These are phyloP conservation scores for Achlya hypogyna DNA, from an alignment of 352 stramenopile species.

Conservation along the genomic window DNA sequence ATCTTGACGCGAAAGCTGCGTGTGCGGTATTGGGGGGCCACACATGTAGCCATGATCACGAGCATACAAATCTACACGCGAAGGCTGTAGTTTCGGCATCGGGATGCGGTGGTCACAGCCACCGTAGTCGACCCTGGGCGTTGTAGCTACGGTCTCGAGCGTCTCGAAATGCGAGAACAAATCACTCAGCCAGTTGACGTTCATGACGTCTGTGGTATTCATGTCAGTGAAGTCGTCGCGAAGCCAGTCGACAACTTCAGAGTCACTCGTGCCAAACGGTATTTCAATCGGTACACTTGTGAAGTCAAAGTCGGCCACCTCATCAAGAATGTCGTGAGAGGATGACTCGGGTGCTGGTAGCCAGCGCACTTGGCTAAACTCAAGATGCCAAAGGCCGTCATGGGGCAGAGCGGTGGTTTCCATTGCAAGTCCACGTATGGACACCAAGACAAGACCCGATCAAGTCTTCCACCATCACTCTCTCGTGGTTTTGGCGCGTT, in stretches of 20 bases:
- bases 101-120: background rate
- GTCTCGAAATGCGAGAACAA: background rate
- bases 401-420: too few relatives aligned
- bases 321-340: too few relatives aligned
- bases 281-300: too few relatives aligned
- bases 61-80: background rate
- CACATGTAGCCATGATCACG: constrained; percentile 1
- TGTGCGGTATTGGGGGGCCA: background rate
- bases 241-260: background rate
- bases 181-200: constrained; percentile 5
- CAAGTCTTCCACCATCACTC: too few relatives aligned
- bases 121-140: background rate
- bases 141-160: background rate
- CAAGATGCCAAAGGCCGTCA: too few relatives aligned
- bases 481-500: too few relatives aligned
- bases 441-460: too few relatives aligned
- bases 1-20: background rate
- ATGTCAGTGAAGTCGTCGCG: background rate
- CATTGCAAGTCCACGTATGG: too few relatives aligned
- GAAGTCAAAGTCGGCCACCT: too few relatives aligned
- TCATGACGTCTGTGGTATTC: background rate
- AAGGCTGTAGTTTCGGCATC: background rate
- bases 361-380: too few relatives aligned
- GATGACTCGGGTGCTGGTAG: too few relatives aligned
- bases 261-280: background rate